These are phyloP conservation scores for Avena atlantica DNA, from an alignment of 176 grass and related monocot genomes.

Conservation along the genomic window DNA sequence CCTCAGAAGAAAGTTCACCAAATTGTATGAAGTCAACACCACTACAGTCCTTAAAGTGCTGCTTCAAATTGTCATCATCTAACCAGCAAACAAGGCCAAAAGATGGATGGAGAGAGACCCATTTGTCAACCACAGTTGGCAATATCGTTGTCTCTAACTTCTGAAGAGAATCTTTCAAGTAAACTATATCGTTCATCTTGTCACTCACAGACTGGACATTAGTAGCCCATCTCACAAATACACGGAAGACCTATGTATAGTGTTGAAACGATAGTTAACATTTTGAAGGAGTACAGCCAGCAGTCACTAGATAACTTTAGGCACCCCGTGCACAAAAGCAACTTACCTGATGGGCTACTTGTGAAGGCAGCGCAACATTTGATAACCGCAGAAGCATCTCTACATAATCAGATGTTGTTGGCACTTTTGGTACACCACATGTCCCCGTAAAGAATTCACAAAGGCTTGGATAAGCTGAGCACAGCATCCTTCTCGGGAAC, in stretches of 20 bases:
- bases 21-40: conserved; percentile 75
- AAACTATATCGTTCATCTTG: conserved; percentile 59
- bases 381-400: conserved; percentile 75
- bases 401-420: conserved; percentile 62
- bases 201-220: conserved; percentile 55
- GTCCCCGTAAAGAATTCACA: conserved; percentile 74
- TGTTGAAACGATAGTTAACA: conserved; percentile 13
- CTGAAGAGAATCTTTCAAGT: conserved; percentile 80
- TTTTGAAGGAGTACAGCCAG: conserved; percentile 21
- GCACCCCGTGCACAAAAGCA: conserved; percentile 36
- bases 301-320: background rate
- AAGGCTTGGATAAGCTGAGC: conserved; percentile 71
- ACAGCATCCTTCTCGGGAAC: conserved; percentile 66
- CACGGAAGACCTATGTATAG: conserved; percentile 67
- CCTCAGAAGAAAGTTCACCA: conserved; percentile 62
- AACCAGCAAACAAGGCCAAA: conserved; percentile 93
- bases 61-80: conserved; percentile 79
- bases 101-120: conserved; percentile 92
- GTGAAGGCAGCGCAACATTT: conserved; percentile 64
- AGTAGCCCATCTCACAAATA: conserved; percentile 82
- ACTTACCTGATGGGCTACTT: conserved; percentile 73
- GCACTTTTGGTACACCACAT: conserved; percentile 71
- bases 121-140: conserved; percentile 84
- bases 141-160: conserved; percentile 78
- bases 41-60: conserved; percentile 65